phyloP scores from a whole-genome alignment of 2,329 filamentous ascomycete species.

The Hypoxylon sp. region DNA sequence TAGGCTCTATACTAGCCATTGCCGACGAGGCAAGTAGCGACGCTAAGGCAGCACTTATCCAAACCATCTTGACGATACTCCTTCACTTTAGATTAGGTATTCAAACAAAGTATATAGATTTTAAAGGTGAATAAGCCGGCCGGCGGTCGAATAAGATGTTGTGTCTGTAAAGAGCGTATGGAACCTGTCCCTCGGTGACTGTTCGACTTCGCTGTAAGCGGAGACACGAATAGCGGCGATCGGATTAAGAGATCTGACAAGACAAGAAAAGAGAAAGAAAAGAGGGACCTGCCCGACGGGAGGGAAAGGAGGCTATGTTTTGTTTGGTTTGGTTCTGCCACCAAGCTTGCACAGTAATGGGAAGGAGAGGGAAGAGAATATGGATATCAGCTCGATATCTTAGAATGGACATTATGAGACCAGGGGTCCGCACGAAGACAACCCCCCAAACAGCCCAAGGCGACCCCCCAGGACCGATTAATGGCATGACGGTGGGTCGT shows the following conservation, averaged over 20 bases:
- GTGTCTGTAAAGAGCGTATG: conserved; percentile 48
- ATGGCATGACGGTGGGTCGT: conserved; percentile 44
- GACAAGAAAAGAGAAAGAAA: conserved; percentile 38
- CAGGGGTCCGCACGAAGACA: conserved; percentile 42
- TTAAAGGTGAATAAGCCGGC: conserved; percentile 44
- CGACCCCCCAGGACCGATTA: conserved; percentile 29
- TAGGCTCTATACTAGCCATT: conserved; percentile 53
- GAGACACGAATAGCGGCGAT: conserved; percentile 44
- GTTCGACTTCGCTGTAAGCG: conserved; percentile 40
- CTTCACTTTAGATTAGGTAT: conserved; percentile 32
- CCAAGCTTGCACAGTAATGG: conserved; percentile 30
- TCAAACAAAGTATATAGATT: conserved; percentile 23
- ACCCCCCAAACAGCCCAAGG: conserved; percentile 25
- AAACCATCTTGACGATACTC: conserved; percentile 55
- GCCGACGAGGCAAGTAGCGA: conserved; percentile 57
- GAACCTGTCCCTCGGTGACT: conserved; percentile 45
- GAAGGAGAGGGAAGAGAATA: conserved; percentile 44
- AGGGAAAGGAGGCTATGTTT: conserved; percentile 51
- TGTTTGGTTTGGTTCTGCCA: conserved; percentile 50
- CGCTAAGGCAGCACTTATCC: conserved; percentile 55
- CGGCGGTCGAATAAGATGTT: conserved; percentile 48
- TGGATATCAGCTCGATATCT: conserved; percentile 33
- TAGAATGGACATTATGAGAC: conserved; percentile 38
- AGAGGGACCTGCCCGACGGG: conserved; percentile 55
- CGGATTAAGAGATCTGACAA: conserved; percentile 42